These are phyloP conservation scores for Lyophyllum semitale DNA, from an alignment of 768 basidiomycete genomes.

Conservation along the genomic window DNA sequence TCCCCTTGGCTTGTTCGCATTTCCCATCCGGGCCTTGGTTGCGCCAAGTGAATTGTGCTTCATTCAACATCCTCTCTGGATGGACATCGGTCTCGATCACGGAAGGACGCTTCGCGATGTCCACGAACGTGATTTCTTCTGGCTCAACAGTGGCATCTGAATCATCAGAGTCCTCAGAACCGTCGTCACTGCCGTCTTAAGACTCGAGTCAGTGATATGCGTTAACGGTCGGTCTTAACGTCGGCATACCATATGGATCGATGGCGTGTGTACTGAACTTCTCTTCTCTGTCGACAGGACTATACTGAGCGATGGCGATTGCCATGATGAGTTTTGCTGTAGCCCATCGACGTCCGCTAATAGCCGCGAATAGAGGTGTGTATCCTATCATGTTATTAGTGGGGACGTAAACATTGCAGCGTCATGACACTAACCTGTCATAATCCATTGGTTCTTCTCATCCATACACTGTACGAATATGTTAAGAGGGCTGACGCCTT, in stretches of 20 bases:
- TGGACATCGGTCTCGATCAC: conserved; percentile 38
- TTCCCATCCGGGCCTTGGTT: conserved; percentile 2
- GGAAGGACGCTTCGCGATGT: conserved; percentile 53
- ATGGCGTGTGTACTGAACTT: conserved; percentile 35
- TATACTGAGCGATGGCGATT: conserved; percentile 57
- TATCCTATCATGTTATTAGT: conserved; percentile 31
- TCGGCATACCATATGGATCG: conserved; percentile 30
- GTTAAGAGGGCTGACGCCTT: conserved; percentile 37
- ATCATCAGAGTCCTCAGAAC: conserved; percentile 41
- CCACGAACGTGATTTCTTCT: conserved; percentile 46
- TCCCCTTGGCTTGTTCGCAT: conserved; percentile 5
- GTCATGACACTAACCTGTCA: conserved; percentile 23
- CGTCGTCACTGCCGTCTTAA: conserved; percentile 24
- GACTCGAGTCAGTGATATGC: background rate
- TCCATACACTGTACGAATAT: conserved; percentile 39
- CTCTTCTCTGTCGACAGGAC: conserved; percentile 35
- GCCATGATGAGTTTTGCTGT: conserved; percentile 62
- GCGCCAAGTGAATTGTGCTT: background rate
- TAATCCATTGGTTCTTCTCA: conserved; percentile 9
- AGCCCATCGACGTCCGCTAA: conserved; percentile 52
- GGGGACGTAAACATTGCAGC: no score
- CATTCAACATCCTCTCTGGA: conserved; percentile 39
- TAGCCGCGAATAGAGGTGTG: conserved; percentile 52
- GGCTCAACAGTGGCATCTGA: conserved; percentile 42
- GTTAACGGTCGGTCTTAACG: background rate